Evolutionary conservation across 352 stramenopile species (phyloP), one percentile per base, ranked within the genome.

Genomic region (Globisporangium abappressorium): DNA sequence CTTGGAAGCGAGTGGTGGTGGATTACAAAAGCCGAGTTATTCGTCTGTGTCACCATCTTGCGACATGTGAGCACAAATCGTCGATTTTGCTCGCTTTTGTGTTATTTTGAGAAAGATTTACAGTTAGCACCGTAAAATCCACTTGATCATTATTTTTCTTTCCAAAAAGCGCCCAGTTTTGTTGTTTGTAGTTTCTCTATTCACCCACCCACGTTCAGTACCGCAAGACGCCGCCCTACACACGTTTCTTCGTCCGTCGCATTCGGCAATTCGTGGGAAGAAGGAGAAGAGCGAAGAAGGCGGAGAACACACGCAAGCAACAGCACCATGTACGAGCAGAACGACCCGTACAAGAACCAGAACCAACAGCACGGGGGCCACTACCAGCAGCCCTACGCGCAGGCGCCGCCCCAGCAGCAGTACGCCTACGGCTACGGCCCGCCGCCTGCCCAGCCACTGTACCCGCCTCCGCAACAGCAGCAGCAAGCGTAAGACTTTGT

Each of bases 331-430:
- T 84, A 81, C 68, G 65, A 77, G 38, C 38, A 47, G 30, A 65
- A 77, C 65, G 71, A 79, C 20, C 66, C 73, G 26, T 70, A 78
- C 64, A 79, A 77, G 64, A 66, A 76, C 30, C 49, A 66, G 26
- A 24, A 62, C 41, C 62, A 75, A 9, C 66, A 62, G 65, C 64
- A 75, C 11, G 65, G 64, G 28, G 65, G 64, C 28, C 54, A 68
- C 28, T 69, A 65, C 26, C 24, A 34, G 49, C 62, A 70, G 57
- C 33, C 28, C 69, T 82, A 77, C 53, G 70, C 71, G n/a, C 64
- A 65, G 65, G 57, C 26, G 57, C 33, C 34, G 8, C 26, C 56
- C 14, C 33, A 49, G 24, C 33, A 41, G 0, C 57, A 20, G 43
- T 72, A 66, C 30, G 59, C 49, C 12, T 73, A 70, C 54, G 61